Evolutionary conservation across 2,329 filamentous ascomycete genomes (phyloP).

Genomic region (Aspergillus calidoustus): DNA sequence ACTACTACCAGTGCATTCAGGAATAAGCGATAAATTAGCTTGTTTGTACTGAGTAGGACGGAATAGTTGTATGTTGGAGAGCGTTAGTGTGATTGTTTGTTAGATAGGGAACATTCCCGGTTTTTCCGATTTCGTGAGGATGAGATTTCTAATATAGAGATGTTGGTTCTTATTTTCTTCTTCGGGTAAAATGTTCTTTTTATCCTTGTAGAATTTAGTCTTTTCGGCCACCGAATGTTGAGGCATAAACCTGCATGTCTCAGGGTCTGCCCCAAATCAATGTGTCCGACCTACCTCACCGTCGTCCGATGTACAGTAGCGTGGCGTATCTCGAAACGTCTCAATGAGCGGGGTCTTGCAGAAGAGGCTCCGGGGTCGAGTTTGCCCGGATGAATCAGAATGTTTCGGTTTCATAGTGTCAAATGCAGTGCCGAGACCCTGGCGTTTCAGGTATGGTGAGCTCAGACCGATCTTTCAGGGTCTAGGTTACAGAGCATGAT

Average conservation of each 20-base stretch:
- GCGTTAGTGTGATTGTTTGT: background rate
- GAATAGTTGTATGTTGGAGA: background rate
- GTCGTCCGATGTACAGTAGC: too few relatives aligned
- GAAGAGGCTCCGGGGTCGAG: background rate
- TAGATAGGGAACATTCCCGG: background rate
- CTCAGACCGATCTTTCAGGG: background rate
- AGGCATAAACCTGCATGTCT: background rate
- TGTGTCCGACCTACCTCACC: too few relatives aligned
- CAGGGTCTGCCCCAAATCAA: background rate
- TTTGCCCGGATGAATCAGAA: background rate
- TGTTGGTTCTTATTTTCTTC: background rate
- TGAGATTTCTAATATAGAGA: background rate
- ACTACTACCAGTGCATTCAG: constrained; percentile 28
- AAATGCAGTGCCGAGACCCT: background rate
- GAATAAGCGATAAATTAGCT: constrained; percentile 3
- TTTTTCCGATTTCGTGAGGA: background rate
- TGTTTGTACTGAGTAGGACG: background rate
- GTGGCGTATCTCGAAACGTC: background rate
- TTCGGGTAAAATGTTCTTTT: background rate
- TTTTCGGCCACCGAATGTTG: too few relatives aligned
- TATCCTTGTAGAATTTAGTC: too few relatives aligned
- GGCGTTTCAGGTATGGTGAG: background rate
- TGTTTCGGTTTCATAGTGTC: background rate
- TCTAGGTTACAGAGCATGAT: background rate
- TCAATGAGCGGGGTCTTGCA: background rate